Conservation (phyloP, 192 early-diverging fungal genomes). For the Gigaspora rosea region DNA sequence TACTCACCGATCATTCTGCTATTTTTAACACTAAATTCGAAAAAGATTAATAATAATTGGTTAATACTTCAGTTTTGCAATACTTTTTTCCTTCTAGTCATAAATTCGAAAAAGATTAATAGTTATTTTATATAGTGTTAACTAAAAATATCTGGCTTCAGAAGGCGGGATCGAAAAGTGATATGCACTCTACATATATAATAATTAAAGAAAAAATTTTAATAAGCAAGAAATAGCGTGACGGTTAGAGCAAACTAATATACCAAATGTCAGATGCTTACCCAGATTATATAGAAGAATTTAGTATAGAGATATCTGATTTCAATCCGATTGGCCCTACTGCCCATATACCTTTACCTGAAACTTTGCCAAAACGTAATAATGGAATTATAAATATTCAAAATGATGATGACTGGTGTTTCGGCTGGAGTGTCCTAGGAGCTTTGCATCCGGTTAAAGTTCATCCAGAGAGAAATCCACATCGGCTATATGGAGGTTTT, state of each 20-base stretch:
- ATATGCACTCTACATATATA: neutral
- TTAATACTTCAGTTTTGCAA: neutral
- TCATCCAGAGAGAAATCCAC: slow-evolving; percentile 23
- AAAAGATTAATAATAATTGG: slow-evolving; percentile 1
- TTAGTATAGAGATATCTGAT: slow-evolving; percentile 15
- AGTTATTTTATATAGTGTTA: too few species aligned
- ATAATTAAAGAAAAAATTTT: neutral
- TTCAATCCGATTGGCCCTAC: slow-evolving; percentile 8
- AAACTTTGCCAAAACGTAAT: slow-evolving; percentile 15
- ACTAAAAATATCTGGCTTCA: too few species aligned
- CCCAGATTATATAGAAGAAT: slow-evolving; percentile 17
- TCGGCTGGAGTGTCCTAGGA: slow-evolving; percentile 1
- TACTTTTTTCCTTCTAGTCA: too few species aligned
- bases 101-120: too few species aligned
- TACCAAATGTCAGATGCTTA: slow-evolving; percentile 18
- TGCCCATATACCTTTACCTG: neutral
- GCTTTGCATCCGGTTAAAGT: slow-evolving; percentile 21
- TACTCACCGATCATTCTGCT: neutral
- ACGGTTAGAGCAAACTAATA: slow-evolving; percentile 12
- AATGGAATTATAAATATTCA: slow-evolving; percentile 22
- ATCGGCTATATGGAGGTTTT: slow-evolving; percentile 2
- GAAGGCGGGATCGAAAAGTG: neutral
- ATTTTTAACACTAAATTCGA: neutral
- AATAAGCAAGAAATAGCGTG: neutral
- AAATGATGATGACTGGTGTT: slow-evolving; percentile 27